phyloP scores from a whole-genome alignment of 495 filamentous ascomycete genomes.

The Hypoxylon cercidicola region DNA sequence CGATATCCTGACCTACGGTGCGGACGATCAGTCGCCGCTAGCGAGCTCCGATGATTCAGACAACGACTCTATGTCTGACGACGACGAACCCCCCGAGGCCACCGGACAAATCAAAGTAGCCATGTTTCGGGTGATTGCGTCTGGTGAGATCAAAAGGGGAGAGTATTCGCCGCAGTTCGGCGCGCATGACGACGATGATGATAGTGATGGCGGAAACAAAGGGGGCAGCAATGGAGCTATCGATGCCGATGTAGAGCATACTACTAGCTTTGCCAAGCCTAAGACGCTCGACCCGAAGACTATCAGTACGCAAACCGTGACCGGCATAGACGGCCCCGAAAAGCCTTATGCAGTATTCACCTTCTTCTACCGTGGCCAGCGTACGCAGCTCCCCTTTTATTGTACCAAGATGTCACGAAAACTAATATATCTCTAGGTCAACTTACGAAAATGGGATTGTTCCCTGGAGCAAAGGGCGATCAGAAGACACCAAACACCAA shows the following conservation, averaged over 20 bases:
- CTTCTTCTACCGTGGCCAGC: constrained; percentile 96
- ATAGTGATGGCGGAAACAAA: constrained; percentile 58
- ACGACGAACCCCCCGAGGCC: constrained; percentile 92
- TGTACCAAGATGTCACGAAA: constrained; percentile 11
- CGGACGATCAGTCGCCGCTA: constrained; percentile 75
- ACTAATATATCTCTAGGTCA: constrained; percentile 67
- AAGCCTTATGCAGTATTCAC: constrained; percentile 97
- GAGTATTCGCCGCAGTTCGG: constrained; percentile 99
- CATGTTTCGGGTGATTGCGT: constrained; percentile 93
- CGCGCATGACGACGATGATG: constrained; percentile 92
- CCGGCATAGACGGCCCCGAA: constrained; percentile 94
- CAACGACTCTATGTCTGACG: constrained; percentile 79
- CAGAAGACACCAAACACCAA: constrained; percentile 69
- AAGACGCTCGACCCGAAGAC: constrained; percentile 96
- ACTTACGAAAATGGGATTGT: constrained; percentile 92
- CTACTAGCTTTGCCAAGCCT: constrained; percentile 97
- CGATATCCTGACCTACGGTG: constrained; percentile 79
- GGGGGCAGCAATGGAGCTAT: constrained; percentile 54
- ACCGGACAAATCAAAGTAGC: constrained; percentile 98
- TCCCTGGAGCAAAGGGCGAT: constrained; percentile 68
- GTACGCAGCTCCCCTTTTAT: constrained; percentile 64
- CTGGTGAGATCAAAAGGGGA: constrained; percentile 94
- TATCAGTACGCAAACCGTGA: constrained; percentile 98
- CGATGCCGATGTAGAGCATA: constrained; percentile 87
- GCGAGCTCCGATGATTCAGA: constrained; percentile 79